These are phyloP conservation scores for Aspergillus sp. DNA, from an alignment of 2,329 filamentous ascomycete genomes.

Conservation along the genomic window DNA sequence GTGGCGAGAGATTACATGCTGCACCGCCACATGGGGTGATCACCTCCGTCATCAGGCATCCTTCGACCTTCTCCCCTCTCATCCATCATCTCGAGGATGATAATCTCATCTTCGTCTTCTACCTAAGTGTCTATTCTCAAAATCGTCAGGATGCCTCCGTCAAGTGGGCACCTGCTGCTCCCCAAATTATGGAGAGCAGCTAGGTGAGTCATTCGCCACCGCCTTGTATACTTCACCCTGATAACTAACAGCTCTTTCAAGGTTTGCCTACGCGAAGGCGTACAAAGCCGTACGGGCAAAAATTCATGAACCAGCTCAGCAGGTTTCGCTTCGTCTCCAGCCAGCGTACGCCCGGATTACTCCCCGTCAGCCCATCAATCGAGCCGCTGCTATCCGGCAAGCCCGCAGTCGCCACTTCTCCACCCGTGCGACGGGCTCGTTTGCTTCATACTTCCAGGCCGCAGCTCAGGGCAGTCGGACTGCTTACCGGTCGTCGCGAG, in stretches of 20 bases:
- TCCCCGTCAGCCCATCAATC: slow-evolving; percentile 60
- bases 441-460: slow-evolving; percentile 51
- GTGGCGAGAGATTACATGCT: slow-evolving; percentile 23
- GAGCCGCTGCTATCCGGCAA: slow-evolving; percentile 63
- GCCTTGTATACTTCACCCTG: slow-evolving; percentile 1
- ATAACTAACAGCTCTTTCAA: slow-evolving; percentile 29
- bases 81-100: slow-evolving; percentile 19
- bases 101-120: slow-evolving; percentile 16
- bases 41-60: slow-evolving; percentile 29
- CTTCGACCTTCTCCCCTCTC: slow-evolving; percentile 13
- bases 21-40: slow-evolving; percentile 23
- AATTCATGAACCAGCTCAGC: slow-evolving; percentile 41
- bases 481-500: slow-evolving; percentile 57
- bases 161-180: slow-evolving; percentile 51
- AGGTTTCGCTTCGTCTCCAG: slow-evolving; percentile 53
- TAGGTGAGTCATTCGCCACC: slow-evolving; percentile 36
- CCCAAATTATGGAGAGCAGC: slow-evolving; percentile 51
- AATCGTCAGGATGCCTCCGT: slow-evolving; percentile 45
- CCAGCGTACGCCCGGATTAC: slow-evolving; percentile 59
- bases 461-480: slow-evolving; percentile 50
- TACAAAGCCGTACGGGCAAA: slow-evolving; percentile 43
- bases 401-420: slow-evolving; percentile 64
- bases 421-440: slow-evolving; percentile 50
- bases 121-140: slow-evolving; percentile 3
- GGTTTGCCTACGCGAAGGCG: slow-evolving; percentile 51